These are phyloP conservation scores for Casuarina glauca DNA, from an alignment of 306 rosid species.

Conservation along the genomic window DNA sequence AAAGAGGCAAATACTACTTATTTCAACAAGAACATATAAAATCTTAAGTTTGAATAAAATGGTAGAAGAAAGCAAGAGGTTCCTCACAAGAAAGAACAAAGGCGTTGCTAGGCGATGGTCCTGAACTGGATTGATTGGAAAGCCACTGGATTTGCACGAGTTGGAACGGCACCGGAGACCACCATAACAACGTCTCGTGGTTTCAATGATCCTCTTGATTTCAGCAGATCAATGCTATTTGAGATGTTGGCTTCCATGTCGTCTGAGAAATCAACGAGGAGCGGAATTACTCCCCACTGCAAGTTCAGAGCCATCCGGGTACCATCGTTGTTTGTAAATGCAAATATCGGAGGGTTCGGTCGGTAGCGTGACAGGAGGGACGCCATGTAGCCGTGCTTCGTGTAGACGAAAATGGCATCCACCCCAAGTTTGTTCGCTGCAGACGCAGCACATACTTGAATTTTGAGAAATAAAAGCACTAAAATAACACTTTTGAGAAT, in stretches of 20 bases:
- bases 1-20: too few relatives aligned
- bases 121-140: slow-evolving; percentile 84
- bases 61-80: not conserved
- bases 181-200: slow-evolving; percentile 65
- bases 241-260: slow-evolving; percentile 73
- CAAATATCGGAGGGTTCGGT: slow-evolving; percentile 86
- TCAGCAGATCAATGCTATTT: slow-evolving; percentile 55
- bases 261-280: slow-evolving; percentile 62
- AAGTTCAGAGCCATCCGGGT: slow-evolving; percentile 75
- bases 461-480: not conserved
- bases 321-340: slow-evolving; percentile 61
- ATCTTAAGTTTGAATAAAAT: too few relatives aligned
- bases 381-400: slow-evolving; percentile 85
- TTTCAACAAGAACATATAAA: too few relatives aligned
- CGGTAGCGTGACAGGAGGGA: slow-evolving; percentile 79
- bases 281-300: slow-evolving; percentile 84
- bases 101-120: slow-evolving; percentile 43
- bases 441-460: slow-evolving; percentile 9
- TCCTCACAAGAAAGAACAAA: not conserved
- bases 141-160: slow-evolving; percentile 48
- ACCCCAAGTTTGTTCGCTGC: slow-evolving; percentile 93
- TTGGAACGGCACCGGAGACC: slow-evolving; percentile 68
- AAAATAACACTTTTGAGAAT: not conserved
- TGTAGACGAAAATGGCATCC: slow-evolving; percentile 87
- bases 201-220: slow-evolving; percentile 58